These are phyloP conservation scores for Neoscytalidium dimidiatum DNA, from an alignment of 2,329 filamentous ascomycete species.

Conservation along the genomic window DNA sequence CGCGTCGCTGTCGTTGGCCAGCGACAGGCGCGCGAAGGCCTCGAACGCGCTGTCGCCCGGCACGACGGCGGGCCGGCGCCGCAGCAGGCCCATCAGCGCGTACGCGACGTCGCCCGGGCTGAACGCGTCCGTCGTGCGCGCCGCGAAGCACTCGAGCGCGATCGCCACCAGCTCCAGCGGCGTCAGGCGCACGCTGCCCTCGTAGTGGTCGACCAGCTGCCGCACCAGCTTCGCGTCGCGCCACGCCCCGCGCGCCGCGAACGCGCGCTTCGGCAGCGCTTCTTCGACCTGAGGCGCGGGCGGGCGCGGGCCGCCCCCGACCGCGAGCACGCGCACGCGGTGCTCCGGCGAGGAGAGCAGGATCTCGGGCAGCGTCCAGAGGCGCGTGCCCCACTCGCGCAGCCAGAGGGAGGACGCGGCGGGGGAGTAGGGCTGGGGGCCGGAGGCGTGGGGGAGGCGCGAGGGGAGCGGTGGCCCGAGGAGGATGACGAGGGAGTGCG, in stretches of 20 bases:
- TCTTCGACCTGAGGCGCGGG: no score
- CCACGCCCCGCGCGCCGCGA: background rate
- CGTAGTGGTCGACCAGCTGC: slow-evolving; percentile 11
- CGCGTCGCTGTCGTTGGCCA: slow-evolving; percentile 4
- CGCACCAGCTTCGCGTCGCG: background rate
- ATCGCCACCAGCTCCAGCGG: slow-evolving; percentile 10
- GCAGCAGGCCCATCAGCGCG: slow-evolving; percentile 8
- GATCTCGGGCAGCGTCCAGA: slow-evolving; percentile 12
- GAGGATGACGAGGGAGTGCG: slow-evolving; percentile 1
- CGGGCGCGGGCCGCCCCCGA: background rate
- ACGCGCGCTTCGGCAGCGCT: slow-evolving; percentile 3
- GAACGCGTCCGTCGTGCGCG: background rate
- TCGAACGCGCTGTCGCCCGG: background rate
- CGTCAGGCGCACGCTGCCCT: background rate
- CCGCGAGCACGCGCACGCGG: background rate
- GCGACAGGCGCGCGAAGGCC: slow-evolving; percentile 9
- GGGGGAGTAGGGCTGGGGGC: background rate
- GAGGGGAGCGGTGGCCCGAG: background rate
- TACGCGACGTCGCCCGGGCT: slow-evolving; percentile 2
- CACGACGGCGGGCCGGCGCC: background rate
- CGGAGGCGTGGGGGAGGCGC: background rate
- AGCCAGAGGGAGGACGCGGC: background rate
- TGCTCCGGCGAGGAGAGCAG: slow-evolving; percentile 11
- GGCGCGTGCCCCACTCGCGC: background rate
- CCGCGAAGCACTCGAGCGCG: background rate